Evolutionary conservation across 1,139 yeast species (phyloP).

Genomic region (Entelexis paramagnoliae): DNA sequence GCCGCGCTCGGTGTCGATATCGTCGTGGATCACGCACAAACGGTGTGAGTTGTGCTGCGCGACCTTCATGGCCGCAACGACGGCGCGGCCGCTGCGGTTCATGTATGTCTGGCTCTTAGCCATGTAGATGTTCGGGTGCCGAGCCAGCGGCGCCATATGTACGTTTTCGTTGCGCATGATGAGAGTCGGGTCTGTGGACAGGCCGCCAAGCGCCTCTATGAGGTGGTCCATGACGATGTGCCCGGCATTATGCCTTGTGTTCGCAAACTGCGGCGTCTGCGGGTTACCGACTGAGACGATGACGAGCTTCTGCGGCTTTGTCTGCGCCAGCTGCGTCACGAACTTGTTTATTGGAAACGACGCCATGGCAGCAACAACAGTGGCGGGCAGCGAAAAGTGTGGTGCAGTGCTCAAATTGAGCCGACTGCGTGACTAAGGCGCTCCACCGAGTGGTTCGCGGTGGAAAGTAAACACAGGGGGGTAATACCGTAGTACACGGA

Average conservation of each 20-base stretch:
- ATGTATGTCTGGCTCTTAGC: slow-evolving; percentile 49
- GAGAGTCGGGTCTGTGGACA: slow-evolving; percentile 1
- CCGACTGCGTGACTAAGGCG: background rate
- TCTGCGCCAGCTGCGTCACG: slow-evolving; percentile 14
- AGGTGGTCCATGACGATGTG: slow-evolving; percentile 38
- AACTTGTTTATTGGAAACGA: slow-evolving; percentile 23
- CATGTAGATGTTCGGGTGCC: slow-evolving; percentile 29
- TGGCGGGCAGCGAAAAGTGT: background rate
- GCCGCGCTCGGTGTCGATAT: slow-evolving; percentile 56
- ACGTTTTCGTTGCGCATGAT: slow-evolving; percentile 4
- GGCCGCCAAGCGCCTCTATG: slow-evolving; percentile 18
- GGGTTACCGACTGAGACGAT: slow-evolving; percentile 65
- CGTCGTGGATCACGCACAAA: slow-evolving; percentile 64
- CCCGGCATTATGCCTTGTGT: slow-evolving; percentile 73
- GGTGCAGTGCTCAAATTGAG: background rate
- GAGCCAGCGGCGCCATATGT: slow-evolving; percentile 11
- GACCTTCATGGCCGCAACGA: slow-evolving; percentile 32
- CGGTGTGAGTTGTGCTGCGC: slow-evolving; percentile 26
- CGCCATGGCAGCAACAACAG: background rate
- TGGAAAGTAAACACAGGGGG: background rate
- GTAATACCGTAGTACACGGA: too few species aligned
- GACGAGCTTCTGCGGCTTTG: slow-evolving; percentile 14
- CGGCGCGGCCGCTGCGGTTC: slow-evolving; percentile 53
- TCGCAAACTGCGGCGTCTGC: slow-evolving; percentile 42
- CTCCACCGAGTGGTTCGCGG: background rate